A percentile compares a stretch with the other conserved stretches of the same genome.
These are phyloP conservation scores for Fusarium xyrophilum DNA, from an alignment of 2,329 filamentous ascomycete genomes.

Conservation along the genomic window DNA sequence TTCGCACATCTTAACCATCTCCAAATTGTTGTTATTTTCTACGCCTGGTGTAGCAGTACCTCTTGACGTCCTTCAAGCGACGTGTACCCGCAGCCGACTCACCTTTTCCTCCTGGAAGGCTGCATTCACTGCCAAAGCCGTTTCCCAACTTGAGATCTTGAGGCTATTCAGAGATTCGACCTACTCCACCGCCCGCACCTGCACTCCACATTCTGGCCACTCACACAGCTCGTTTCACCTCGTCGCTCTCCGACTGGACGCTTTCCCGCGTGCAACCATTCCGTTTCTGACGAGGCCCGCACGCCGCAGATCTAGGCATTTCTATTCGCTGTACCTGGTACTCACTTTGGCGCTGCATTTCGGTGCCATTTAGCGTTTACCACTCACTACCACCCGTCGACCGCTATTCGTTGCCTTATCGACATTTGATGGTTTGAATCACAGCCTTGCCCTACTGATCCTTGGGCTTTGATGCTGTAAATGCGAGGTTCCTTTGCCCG, in stretches of 20 bases:
- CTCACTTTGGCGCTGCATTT: constrained; percentile 28
- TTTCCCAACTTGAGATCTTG: constrained; percentile 41
- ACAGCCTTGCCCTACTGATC: constrained; percentile 31
- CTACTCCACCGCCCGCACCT: constrained; percentile 37
- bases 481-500: constrained; percentile 6
- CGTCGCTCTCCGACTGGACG: constrained; percentile 27
- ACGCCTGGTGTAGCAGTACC: constrained; percentile 43
- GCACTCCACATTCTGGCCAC: constrained; percentile 36
- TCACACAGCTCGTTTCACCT: constrained; percentile 39
- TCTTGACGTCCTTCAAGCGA: constrained; percentile 36
- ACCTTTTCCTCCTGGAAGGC: constrained; percentile 36
- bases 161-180: constrained; percentile 51
- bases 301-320: constrained; percentile 12
- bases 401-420: constrained; percentile 31
- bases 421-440: constrained; percentile 27
- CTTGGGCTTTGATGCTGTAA: constrained; percentile 1
- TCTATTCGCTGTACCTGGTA: constrained; percentile 35
- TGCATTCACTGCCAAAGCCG: constrained; percentile 22
- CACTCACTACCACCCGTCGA: constrained; percentile 21
- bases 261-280: constrained; percentile 36
- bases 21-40: constrained; percentile 48
- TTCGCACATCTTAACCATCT: constrained; percentile 46
- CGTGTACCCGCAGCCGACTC: constrained; percentile 30
- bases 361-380: constrained; percentile 30
- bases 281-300: constrained; percentile 33